Conservation (phyloP, 495 filamentous ascomycete genomes). For the Paragyromitra xinjiangensis region DNA sequence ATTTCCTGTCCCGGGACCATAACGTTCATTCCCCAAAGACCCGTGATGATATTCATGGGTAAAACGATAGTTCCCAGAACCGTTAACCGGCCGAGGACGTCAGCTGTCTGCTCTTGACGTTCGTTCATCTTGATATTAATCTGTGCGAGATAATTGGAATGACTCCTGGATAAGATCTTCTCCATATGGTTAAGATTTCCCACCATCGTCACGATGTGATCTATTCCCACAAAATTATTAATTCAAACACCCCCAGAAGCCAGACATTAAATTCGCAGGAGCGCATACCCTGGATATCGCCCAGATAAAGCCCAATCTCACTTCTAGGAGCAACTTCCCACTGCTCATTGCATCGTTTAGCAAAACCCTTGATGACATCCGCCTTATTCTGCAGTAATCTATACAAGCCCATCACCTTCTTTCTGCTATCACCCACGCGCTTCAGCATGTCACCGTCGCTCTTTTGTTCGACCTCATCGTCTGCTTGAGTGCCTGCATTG, state of each 20-base stretch:
- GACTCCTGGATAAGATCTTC: conserved; percentile 94
- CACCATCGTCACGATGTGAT: conserved; percentile 99
- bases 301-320: conserved; percentile 94
- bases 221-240: conserved; percentile 57
- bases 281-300: conserved; percentile 77
- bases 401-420: conserved; percentile 93
- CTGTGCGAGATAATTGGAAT: conserved; percentile 95
- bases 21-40: conserved; percentile 98
- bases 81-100: conserved; percentile 92
- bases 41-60: conserved; percentile 93
- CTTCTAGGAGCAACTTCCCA: conserved; percentile 92
- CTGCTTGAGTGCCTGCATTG: conserved; percentile 61
- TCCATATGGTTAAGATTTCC: conserved; percentile 93
- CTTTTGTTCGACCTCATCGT: conserved; percentile 57
- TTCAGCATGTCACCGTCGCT: conserved; percentile 71
- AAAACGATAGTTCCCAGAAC: conserved; percentile 92
- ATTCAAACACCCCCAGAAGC: neutral
- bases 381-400: conserved; percentile 94
- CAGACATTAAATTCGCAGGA: neutral
- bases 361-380: conserved; percentile 95
- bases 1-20: conserved; percentile 72
- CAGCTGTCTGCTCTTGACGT: conserved; percentile 90
- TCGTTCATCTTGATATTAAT: conserved; percentile 78
- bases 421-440: conserved; percentile 86
- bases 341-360: conserved; percentile 96